Evolutionary conservation across 164 flowering plant genomes (phyloP).

Genomic region (Magnolia sinica): DNA sequence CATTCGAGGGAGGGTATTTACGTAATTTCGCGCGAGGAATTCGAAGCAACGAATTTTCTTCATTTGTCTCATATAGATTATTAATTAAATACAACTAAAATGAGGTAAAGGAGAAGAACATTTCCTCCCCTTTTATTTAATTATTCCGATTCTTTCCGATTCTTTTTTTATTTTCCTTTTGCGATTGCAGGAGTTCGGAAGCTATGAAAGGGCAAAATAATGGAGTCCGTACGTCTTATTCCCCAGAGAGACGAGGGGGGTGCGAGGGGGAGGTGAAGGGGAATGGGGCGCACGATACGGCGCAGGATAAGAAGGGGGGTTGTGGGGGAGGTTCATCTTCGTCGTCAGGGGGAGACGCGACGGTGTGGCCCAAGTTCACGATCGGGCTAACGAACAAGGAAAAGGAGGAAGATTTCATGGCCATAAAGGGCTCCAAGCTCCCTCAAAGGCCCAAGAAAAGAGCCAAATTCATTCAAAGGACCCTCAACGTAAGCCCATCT

Average conservation of each 20-base stretch:
- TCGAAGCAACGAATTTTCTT: background rate
- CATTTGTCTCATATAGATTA: background rate
- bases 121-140: too few relatives aligned
- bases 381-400: conserved; percentile 80
- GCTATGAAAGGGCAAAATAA: conserved; percentile 65
- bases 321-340: conserved; percentile 48
- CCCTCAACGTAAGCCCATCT: conserved; percentile 68
- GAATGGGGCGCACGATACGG: conserved; percentile 48
- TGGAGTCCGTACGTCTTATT: conserved; percentile 37
- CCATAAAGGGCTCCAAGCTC: conserved; percentile 80
- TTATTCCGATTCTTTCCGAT: background rate
- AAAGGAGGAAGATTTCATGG: conserved; percentile 94
- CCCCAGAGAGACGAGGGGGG: conserved; percentile 25
- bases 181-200: conserved; percentile 49
- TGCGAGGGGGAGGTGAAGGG: conserved; percentile 15
- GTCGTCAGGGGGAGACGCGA: conserved; percentile 51
- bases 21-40: background rate
- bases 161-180: background rate
- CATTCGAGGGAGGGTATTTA: background rate
- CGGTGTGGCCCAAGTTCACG: conserved; percentile 79
- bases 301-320: conserved; percentile 49
- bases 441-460: conserved; percentile 95
- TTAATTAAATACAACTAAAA: background rate
- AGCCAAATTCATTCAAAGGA: conserved; percentile 81
- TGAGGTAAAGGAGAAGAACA: background rate